phyloP scores from a whole-genome alignment of 2,329 filamentous ascomycete species.

The Dothideomycetes sp. region DNA sequence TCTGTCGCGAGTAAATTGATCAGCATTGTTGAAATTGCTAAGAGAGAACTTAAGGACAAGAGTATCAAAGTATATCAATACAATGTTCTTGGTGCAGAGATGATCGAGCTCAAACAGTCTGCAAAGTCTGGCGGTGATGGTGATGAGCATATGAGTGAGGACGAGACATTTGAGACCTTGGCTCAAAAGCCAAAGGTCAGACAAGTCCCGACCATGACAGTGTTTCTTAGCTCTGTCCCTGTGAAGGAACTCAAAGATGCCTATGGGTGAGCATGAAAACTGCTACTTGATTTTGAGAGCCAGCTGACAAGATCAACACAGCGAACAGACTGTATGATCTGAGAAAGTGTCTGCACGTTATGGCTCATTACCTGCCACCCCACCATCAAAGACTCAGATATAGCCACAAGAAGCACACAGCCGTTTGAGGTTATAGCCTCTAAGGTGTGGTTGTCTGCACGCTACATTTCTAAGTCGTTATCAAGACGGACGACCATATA shows the following conservation, averaged over 20 bases:
- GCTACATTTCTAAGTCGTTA: too few species aligned
- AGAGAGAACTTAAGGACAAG: slow-evolving; percentile 28
- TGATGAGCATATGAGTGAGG: slow-evolving; percentile 21
- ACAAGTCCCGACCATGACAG: slow-evolving; percentile 47
- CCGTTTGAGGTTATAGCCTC: too few species aligned
- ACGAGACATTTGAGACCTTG: slow-evolving; percentile 47
- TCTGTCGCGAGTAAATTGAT: slow-evolving; percentile 53
- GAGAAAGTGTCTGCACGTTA: too few species aligned
- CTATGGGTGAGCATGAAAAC: slow-evolving; percentile 27
- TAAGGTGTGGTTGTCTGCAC: too few species aligned
- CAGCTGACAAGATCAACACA: not conserved
- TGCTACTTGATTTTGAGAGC: too few species aligned
- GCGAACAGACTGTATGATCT: slow-evolving; percentile 1
- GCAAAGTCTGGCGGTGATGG: slow-evolving; percentile 16
- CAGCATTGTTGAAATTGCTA: slow-evolving; percentile 55
- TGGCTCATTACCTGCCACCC: too few species aligned
- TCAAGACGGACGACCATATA: too few species aligned
- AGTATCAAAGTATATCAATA: slow-evolving; percentile 39
- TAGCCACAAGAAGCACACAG: too few species aligned
- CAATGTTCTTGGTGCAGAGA: slow-evolving; percentile 20
- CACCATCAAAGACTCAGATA: too few species aligned
- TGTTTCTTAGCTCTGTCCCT: slow-evolving; percentile 48
- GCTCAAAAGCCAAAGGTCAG: slow-evolving; percentile 39
- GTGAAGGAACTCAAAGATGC: slow-evolving; percentile 48
- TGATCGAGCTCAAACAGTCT: slow-evolving; percentile 16